phyloP scores from a whole-genome alignment of 2,329 filamentous ascomycete species.

The Hypoxylon sp. region DNA sequence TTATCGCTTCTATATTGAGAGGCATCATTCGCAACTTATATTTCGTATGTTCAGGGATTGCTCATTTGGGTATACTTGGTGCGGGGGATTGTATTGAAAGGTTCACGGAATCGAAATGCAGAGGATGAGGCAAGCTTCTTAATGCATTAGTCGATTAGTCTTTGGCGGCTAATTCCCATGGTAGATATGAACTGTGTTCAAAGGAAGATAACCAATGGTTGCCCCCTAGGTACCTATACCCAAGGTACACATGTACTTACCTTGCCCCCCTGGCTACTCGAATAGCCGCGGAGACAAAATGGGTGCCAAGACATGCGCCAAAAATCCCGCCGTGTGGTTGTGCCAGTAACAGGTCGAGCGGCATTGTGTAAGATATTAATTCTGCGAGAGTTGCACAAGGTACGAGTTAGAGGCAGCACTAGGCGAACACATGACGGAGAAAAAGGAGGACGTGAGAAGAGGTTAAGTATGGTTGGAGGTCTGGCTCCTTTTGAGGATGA shows the following conservation, averaged over 20 bases:
- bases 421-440: too few relatives aligned
- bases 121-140: slow-evolving; percentile 15
- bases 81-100: slow-evolving; percentile 16
- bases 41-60: slow-evolving; percentile 4
- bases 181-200: slow-evolving; percentile 16
- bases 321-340: slow-evolving; percentile 6
- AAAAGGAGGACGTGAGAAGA: too few relatives aligned
- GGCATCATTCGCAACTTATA: background rate
- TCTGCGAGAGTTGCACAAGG: background rate
- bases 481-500: too few relatives aligned
- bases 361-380: background rate
- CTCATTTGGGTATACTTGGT: slow-evolving; percentile 23
- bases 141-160: slow-evolving; percentile 31
- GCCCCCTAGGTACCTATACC: background rate
- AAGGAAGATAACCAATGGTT: slow-evolving; percentile 17
- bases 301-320: slow-evolving; percentile 11
- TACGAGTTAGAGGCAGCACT: too few relatives aligned
- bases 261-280: slow-evolving; percentile 37
- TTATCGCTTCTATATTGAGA: slow-evolving; percentile 18
- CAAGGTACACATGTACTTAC: slow-evolving; percentile 13
- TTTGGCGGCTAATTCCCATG: slow-evolving; percentile 41
- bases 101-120: slow-evolving; percentile 16
- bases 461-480: too few relatives aligned
- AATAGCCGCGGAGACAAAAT: slow-evolving; percentile 32
- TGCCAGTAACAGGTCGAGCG: background rate